Conservation (phyloP, 1,284 basidiomycete species). For the Coniophora puteana region DNA sequence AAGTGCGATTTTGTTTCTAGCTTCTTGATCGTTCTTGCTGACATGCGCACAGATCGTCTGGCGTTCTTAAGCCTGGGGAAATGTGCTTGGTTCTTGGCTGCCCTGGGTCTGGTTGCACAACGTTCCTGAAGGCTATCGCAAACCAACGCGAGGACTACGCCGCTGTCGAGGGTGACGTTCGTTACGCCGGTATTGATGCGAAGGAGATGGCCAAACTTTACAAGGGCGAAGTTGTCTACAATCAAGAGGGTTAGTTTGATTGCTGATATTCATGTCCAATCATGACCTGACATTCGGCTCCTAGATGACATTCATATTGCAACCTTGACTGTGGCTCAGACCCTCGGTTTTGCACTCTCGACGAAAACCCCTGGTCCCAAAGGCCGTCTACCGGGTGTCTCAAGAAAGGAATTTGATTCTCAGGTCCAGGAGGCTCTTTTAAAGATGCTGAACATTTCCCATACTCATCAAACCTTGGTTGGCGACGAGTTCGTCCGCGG, state of each 20-base stretch:
- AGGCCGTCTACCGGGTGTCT: conserved; percentile 65
- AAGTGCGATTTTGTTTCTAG: conserved; percentile 45
- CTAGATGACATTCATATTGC: conserved; percentile 75
- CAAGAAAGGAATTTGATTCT: conserved; percentile 54
- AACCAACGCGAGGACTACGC: conserved; percentile 67
- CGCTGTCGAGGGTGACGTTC: conserved; percentile 58
- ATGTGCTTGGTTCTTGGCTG: conserved; percentile 77
- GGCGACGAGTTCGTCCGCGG: conserved; percentile 85
- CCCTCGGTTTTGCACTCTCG: conserved; percentile 63
- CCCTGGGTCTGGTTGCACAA: conserved; percentile 80
- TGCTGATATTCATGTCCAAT: not conserved
- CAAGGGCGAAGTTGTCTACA: conserved; percentile 86
- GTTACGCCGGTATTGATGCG: conserved; percentile 71
- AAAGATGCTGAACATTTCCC: conserved; percentile 77
- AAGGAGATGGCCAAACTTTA: conserved; percentile 63
- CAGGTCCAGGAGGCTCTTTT: conserved; percentile 62
- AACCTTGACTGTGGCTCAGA: conserved; percentile 74
- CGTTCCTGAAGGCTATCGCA: conserved; percentile 76
- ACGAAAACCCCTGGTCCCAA: conserved; percentile 67
- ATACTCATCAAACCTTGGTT: conserved; percentile 75
- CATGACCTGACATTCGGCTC: not conserved
- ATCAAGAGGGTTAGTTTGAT: conserved; percentile 55
- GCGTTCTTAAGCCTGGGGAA: conserved; percentile 65
- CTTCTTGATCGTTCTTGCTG: conserved; percentile 28
- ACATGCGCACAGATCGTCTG: conserved; percentile 55